Percentiles rank a stretch among this genome's conserved stretches.
Conservation (phyloP, 1,284 basidiomycete species). For the Heliocybe sulcata region DNA sequence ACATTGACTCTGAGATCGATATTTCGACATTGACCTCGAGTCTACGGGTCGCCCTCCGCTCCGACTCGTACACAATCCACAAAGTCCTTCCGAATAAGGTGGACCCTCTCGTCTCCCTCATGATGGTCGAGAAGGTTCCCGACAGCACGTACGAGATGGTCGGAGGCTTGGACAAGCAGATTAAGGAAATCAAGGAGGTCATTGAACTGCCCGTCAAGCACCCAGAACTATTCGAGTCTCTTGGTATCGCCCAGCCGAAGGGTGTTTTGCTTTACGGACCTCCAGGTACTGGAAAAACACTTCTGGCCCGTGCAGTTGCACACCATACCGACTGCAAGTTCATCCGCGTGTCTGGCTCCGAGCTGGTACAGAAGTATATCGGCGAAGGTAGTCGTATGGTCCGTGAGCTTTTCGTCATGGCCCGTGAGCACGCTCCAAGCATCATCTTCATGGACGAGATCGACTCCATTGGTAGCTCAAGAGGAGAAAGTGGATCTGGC, state of each 20-base stretch:
- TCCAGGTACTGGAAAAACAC: slow-evolving; percentile 95
- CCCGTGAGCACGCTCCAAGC: slow-evolving; percentile 95
- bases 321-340: slow-evolving; percentile 99
- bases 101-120: slow-evolving; percentile 90
- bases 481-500: slow-evolving; percentile 86
- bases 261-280: slow-evolving; percentile 95
- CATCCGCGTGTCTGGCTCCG: slow-evolving; percentile 92
- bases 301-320: slow-evolving; percentile 90
- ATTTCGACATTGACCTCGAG: slow-evolving; percentile 77
- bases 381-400: slow-evolving; percentile 97
- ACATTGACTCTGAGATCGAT: slow-evolving; percentile 88
- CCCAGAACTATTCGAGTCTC: slow-evolving; percentile 93
- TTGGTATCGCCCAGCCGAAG: slow-evolving; percentile 97
- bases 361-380: slow-evolving; percentile 98
- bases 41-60: slow-evolving; percentile 91
- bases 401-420: slow-evolving; percentile 98
- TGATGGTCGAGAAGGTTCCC: slow-evolving; percentile 99
- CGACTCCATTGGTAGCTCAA: slow-evolving; percentile 92
- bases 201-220: slow-evolving; percentile 98
- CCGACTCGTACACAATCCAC: slow-evolving; percentile 93
- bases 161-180: slow-evolving; percentile 96
- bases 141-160: slow-evolving; percentile 99
- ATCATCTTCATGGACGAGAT: slow-evolving; percentile 99
- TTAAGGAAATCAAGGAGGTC: slow-evolving; percentile 99
- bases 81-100: slow-evolving; percentile 94